Conservation (phyloP, 225 moss, liverwort and hornwort genomes). For the Physcomitrium patens region DNA sequence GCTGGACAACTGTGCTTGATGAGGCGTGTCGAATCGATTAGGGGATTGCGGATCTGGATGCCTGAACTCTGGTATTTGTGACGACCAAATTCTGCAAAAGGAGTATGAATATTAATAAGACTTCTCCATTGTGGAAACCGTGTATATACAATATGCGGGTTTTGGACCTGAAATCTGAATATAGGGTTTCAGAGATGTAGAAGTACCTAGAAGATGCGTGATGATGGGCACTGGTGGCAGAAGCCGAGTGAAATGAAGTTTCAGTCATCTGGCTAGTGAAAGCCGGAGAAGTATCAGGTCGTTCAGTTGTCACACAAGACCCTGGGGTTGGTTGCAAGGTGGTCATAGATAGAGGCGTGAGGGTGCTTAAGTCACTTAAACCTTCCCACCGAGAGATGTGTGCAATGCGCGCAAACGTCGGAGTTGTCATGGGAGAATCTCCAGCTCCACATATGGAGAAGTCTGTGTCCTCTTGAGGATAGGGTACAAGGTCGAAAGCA, state of each 20-base stretch:
- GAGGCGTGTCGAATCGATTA: slow-evolving; percentile 41
- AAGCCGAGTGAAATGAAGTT: slow-evolving; percentile 41
- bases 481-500: slow-evolving; percentile 52
- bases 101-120: background rate
- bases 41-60: slow-evolving; percentile 49
- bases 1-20: slow-evolving; percentile 33
- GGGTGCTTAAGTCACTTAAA: slow-evolving; percentile 72
- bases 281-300: slow-evolving; percentile 66
- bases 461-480: slow-evolving; percentile 55
- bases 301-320: slow-evolving; percentile 56
- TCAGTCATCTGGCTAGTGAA: slow-evolving; percentile 76
- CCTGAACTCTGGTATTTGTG: slow-evolving; percentile 39
- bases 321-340: slow-evolving; percentile 72
- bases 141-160: too few species aligned
- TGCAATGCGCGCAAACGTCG: slow-evolving; percentile 64
- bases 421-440: slow-evolving; percentile 66
- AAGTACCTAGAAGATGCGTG: slow-evolving; percentile 40
- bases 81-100: slow-evolving; percentile 33
- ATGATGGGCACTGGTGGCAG: slow-evolving; percentile 41
- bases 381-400: slow-evolving; percentile 84
- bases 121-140: too few species aligned
- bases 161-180: background rate
- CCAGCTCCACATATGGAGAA: slow-evolving; percentile 46
- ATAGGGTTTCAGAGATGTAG: background rate
- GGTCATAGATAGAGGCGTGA: slow-evolving; percentile 70